phyloP scores from a whole-genome alignment of 2,329 filamentous ascomycete species.

The Rhynchosporium graminicola region DNA sequence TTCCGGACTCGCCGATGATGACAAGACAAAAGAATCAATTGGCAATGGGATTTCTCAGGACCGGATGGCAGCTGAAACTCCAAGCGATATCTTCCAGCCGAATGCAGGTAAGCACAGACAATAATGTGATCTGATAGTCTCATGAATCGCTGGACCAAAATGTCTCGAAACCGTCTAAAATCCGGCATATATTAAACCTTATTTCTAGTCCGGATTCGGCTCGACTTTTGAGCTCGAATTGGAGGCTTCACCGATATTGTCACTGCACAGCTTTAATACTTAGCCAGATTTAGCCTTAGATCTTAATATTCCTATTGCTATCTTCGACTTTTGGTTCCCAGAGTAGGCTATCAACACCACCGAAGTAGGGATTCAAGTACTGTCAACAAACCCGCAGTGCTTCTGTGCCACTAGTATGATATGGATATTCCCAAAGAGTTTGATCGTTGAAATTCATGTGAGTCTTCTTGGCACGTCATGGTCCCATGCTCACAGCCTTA shows the following conservation, averaged over 20 bases:
- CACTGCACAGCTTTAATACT: background rate
- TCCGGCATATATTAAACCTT: constrained; percentile 17
- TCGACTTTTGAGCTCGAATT: background rate
- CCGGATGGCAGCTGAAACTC: background rate
- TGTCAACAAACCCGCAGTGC: too few relatives aligned
- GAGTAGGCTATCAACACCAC: too few relatives aligned
- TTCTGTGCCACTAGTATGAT: too few relatives aligned
- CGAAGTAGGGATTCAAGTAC: too few relatives aligned
- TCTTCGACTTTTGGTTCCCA: too few relatives aligned
- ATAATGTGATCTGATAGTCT: background rate
- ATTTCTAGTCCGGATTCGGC: background rate
- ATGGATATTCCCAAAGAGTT: too few relatives aligned
- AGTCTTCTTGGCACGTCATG: background rate
- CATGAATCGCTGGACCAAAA: constrained; percentile 1
- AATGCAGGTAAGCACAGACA: background rate
- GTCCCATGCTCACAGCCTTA: background rate
- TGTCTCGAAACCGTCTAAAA: constrained; percentile 14
- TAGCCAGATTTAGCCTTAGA: background rate
- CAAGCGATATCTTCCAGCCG: background rate
- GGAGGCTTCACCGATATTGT: background rate
- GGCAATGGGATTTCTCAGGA: background rate
- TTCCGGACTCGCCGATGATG: background rate
- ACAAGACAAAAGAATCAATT: background rate
- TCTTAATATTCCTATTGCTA: too few relatives aligned
- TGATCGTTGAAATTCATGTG: background rate